Evolutionary conservation across 768 basidiomycete genomes (phyloP).

Genomic region (Gymnopilus junonius): DNA sequence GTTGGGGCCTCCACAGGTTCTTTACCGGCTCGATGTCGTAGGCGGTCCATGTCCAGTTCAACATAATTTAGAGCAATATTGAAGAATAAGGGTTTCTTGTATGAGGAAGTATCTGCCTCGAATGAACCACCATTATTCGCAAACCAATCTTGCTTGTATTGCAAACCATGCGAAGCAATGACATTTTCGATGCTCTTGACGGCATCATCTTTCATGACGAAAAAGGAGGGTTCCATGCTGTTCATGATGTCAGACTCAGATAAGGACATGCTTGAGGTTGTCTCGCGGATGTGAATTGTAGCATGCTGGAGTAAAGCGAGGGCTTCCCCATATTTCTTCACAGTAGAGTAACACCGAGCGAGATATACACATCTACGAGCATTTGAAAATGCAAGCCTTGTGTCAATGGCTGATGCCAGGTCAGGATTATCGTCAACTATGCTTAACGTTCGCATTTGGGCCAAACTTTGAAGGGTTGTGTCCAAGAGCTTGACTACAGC

Average conservation of each 20-base stretch:
- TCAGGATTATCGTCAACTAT: conserved; percentile 90
- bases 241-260: conserved; percentile 51
- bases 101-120: conserved; percentile 45
- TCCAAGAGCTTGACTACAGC: conserved; percentile 90
- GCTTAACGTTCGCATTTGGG: conserved; percentile 81
- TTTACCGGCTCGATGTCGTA: conserved; percentile 76
- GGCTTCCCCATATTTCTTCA: conserved; percentile 75
- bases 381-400: conserved; percentile 72
- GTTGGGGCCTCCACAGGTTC: conserved; percentile 31
- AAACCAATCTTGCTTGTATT: conserved; percentile 79
- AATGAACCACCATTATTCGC: conserved; percentile 71
- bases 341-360: conserved; percentile 70
- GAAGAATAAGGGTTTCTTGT: conserved; percentile 91
- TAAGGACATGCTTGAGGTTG: conserved; percentile 55
- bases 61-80: conserved; percentile 95
- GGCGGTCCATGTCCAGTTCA: conserved; percentile 79
- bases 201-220: conserved; percentile 48
- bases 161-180: conserved; percentile 49
- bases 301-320: conserved; percentile 74
- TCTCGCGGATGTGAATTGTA: conserved; percentile 75
- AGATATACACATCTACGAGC: conserved; percentile 81
- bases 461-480: conserved; percentile 81
- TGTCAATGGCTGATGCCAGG: conserved; percentile 78
- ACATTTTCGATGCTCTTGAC: conserved; percentile 57
- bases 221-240: conserved; percentile 51